Base-by-base conservation (phyloP, 306 rosid species). In the Alnus rubra region DNA sequence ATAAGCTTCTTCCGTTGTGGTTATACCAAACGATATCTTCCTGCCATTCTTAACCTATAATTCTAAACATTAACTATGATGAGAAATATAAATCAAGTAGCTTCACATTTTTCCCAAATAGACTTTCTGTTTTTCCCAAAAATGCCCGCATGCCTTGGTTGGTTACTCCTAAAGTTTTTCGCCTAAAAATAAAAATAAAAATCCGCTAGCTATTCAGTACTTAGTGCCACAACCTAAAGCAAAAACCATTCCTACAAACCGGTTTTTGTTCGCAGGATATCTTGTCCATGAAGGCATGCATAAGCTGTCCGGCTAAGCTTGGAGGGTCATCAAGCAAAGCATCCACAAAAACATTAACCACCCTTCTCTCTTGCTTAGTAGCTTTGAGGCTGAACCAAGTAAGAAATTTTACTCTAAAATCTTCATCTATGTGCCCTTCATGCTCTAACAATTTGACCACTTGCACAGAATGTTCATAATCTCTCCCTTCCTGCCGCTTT, bases 371-470 rank as follows among this genome's bases (percentile, higher is more conserved):
- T 77, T 88, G 90, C 77, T 71, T 74, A 16, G 82, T 84, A 16
- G 98, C 97, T 78, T 89, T 94, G 74, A 94, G 91, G 90, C 98
- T 92, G 94, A 94, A 94, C 98, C 97, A 94, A 59, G 97, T 90
- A 0, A 94, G 97, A 83, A 94, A 94, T 50, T 89, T 92, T 14
- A 92, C 96, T 84, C 98, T 86, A 75, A 94, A 94, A 69, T 80
- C 81, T 81, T 81, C 91, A 16, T 83, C 90, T 8, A 94, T 86
- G 86, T 87, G 93, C 65, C 93, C 93, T 76, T 80, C 89, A 59
- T 80, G 86, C 86, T 92, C 98, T 68, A 94, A 80, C 91, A 86
- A 82, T 71, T 89, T 92, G 71, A 94, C 90, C 39, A 84, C 97
- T 85, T 90, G 82, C 76, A 94, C 97, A 1, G 98, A 92, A 75